Conservation (phyloP, 345 rosid genomes). For the Eucalyptus sideroxylon region DNA sequence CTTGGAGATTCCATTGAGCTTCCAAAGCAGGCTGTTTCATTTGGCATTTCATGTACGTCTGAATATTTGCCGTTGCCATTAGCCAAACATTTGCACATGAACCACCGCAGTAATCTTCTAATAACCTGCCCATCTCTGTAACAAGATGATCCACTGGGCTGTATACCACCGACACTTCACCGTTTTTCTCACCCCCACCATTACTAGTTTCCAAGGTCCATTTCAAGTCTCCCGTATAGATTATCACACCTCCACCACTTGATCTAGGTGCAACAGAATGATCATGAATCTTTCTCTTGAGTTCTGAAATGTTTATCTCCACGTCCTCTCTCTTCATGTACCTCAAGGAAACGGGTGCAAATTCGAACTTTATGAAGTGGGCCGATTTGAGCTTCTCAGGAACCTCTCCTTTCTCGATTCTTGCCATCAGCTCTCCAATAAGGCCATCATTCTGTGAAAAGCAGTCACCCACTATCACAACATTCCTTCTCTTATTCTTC, state of each 20-base stretch:
- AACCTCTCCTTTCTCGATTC: slow-evolving; percentile 63
- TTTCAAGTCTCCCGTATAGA: slow-evolving; percentile 70
- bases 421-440: slow-evolving; percentile 38
- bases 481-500: slow-evolving; percentile 47
- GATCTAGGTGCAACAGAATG: slow-evolving; percentile 7
- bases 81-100: slow-evolving; percentile 45
- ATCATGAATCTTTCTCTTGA: slow-evolving; percentile 54
- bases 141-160: slow-evolving; percentile 57
- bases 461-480: slow-evolving; percentile 68
- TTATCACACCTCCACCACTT: slow-evolving; percentile 59
- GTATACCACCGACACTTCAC: not conserved
- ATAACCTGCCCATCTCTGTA: slow-evolving; percentile 48
- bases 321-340: slow-evolving; percentile 64
- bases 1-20: slow-evolving; percentile 70
- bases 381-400: slow-evolving; percentile 51
- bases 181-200: not conserved
- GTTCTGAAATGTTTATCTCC: slow-evolving; percentile 37
- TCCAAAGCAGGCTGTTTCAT: slow-evolving; percentile 82
- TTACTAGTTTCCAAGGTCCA: slow-evolving; percentile 42
- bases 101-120: slow-evolving; percentile 14
- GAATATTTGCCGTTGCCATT: slow-evolving; percentile 60
- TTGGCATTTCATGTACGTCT: slow-evolving; percentile 75
- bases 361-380: slow-evolving; percentile 54
- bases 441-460: slow-evolving; percentile 43
- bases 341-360: slow-evolving; percentile 49